phyloP scores from a whole-genome alignment of 352 stramenopile genomes.

The Globisporangium solare region DNA sequence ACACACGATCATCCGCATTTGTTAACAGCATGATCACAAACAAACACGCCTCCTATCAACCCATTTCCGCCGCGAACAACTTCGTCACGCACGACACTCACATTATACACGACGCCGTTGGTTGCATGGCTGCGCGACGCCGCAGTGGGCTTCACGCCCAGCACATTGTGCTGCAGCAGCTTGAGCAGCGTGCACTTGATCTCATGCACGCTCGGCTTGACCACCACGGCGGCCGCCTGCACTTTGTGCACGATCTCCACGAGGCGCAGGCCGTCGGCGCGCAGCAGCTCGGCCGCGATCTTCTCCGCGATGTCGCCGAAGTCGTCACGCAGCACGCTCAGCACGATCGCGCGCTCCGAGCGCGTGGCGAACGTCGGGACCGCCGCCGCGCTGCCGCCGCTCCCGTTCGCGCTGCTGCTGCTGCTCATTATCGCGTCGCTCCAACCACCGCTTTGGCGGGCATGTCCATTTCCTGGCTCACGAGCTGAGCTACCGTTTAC shows the following conservation, averaged over 20 bases:
- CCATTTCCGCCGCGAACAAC: not conserved
- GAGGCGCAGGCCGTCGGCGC: conserved; percentile 61
- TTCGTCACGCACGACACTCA: conserved; percentile 16
- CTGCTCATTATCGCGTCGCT: conserved; percentile 1
- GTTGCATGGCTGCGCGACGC: conserved; percentile 14
- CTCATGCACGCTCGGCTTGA: conserved; percentile 52
- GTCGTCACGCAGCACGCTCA: conserved; percentile 76
- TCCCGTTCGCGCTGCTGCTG: not conserved
- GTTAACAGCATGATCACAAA: no score
- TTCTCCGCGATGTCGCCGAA: conserved; percentile 67
- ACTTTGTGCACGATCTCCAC: conserved; percentile 60
- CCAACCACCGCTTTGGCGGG: not conserved
- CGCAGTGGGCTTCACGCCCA: conserved; percentile 49
- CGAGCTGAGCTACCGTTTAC: no score
- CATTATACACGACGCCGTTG: conserved; percentile 39
- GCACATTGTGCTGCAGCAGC: conserved; percentile 84
- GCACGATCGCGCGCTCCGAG: conserved; percentile 68
- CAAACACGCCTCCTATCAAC: not conserved
- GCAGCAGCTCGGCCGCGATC: conserved; percentile 57
- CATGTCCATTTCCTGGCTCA: no score
- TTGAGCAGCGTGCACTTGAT: conserved; percentile 84
- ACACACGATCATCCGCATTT: no score
- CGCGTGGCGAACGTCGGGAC: conserved; percentile 44
- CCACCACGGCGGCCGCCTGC: conserved; percentile 26
- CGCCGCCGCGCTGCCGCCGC: not conserved